Percentiles rank a stretch among this genome's conserved stretches.
phyloP scores from a whole-genome alignment of 768 basidiomycete species.

The Hericium erinaceus region DNA sequence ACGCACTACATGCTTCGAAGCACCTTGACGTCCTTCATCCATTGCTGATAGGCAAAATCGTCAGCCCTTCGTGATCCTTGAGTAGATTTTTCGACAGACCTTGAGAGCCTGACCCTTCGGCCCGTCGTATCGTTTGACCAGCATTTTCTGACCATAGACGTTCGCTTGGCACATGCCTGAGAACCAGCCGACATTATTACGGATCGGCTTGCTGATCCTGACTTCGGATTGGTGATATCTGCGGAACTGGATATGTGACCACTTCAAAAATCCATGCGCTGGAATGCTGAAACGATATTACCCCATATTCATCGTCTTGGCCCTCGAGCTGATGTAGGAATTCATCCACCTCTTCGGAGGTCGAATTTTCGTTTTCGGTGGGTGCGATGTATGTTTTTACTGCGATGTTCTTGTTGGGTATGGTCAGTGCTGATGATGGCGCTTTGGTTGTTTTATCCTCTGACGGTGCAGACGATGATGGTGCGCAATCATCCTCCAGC shows the following conservation, averaged over 20 bases:
- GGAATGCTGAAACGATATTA: neutral
- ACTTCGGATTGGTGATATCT: slow-evolving; percentile 45
- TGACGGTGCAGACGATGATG: too few species aligned
- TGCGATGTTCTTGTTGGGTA: too few species aligned
- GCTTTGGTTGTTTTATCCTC: too few species aligned
- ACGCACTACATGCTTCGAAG: slow-evolving; percentile 42
- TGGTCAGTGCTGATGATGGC: too few species aligned
- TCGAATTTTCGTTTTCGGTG: too few species aligned
- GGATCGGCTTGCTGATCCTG: slow-evolving; percentile 21
- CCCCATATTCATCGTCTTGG: slow-evolving; percentile 10
- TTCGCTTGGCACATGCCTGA: slow-evolving; percentile 31
- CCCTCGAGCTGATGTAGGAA: slow-evolving; percentile 5
- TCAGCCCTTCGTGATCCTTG: neutral
- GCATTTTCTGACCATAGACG: slow-evolving; percentile 28
- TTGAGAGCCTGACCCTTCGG: slow-evolving; percentile 18
- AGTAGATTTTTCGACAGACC: too few species aligned
- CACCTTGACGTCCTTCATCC: slow-evolving; percentile 41
- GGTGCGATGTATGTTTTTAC: too few species aligned
- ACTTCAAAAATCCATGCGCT: neutral
- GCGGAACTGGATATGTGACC: slow-evolving; percentile 27
- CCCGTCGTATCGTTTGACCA: slow-evolving; percentile 38
- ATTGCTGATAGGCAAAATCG: slow-evolving; percentile 24
- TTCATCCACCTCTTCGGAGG: slow-evolving; percentile 8
- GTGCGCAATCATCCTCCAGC: too few species aligned
- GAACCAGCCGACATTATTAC: slow-evolving; percentile 35